Evolutionary conservation across 2,329 filamentous ascomycete species (phyloP).

Genomic region (Exserohilum turcica): DNA sequence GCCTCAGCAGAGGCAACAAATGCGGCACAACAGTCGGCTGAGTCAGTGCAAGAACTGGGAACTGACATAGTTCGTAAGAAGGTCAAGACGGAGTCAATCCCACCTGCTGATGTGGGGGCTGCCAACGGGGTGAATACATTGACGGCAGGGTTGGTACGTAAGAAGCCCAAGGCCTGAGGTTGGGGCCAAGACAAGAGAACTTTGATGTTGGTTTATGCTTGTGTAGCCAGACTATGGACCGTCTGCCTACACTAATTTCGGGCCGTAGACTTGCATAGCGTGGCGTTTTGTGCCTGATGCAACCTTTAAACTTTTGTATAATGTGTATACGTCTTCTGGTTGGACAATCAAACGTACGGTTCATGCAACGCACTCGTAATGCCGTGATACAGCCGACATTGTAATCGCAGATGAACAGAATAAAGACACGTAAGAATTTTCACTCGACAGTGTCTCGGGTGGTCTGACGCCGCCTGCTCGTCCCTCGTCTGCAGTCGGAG

Average conservation of each 20-base stretch:
- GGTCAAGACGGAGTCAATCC: conserved; percentile 30
- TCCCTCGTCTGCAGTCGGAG: not conserved
- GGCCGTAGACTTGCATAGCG: conserved; percentile 22
- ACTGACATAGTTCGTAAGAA: conserved; percentile 42
- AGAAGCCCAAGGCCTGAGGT: conserved; percentile 40
- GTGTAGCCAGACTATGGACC: not conserved
- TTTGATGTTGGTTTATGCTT: not conserved
- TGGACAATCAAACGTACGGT: not conserved
- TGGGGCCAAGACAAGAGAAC: not conserved
- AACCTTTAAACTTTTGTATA: not conserved
- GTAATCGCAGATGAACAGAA: not conserved
- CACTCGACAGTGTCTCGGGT: too few species aligned
- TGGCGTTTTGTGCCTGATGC: conserved; percentile 13
- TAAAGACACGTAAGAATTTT: not conserved
- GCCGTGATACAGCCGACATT: not conserved
- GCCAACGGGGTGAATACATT: conserved; percentile 37
- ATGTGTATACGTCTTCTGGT: not conserved
- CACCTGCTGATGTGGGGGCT: conserved; percentile 8
- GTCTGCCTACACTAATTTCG: not conserved
- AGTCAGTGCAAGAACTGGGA: conserved; percentile 23
- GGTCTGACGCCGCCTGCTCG: not conserved
- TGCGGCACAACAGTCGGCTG: conserved; percentile 3
- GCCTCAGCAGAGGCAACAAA: conserved; percentile 7
- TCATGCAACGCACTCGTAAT: not conserved
- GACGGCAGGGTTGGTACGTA: conserved; percentile 38